Percentiles rank a stretch among this genome's conserved stretches.
These are phyloP conservation scores for Fusarium nodosum DNA, from an alignment of 2,329 filamentous ascomycete genomes.

Conservation along the genomic window DNA sequence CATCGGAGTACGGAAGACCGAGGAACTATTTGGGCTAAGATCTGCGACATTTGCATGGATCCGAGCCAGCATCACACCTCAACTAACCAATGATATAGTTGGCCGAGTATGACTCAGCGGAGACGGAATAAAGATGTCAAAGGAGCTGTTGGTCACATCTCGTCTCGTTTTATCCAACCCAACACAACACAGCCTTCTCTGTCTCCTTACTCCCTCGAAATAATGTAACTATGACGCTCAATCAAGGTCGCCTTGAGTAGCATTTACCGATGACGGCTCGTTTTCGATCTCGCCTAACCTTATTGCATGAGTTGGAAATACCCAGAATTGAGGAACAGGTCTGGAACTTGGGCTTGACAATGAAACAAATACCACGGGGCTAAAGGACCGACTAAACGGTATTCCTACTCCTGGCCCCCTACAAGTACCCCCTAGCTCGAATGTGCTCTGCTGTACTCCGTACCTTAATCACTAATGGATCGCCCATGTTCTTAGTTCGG, in stretches of 20 bases:
- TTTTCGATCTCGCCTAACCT: constrained; percentile 9
- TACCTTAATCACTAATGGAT: constrained; percentile 1
- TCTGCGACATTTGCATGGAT: not conserved
- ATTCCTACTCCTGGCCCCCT: not conserved
- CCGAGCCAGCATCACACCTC: not conserved
- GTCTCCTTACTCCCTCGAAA: not conserved
- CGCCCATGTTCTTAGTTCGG: constrained; percentile 15
- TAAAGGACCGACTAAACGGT: not conserved
- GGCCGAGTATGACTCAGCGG: not conserved
- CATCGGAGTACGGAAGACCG: constrained; percentile 15
- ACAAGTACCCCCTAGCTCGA: not conserved
- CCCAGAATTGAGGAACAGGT: not conserved
- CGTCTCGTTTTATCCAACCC: constrained; percentile 2
- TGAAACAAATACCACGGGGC: constrained; percentile 4
- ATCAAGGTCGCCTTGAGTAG: not conserved
- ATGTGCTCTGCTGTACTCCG: not conserved
- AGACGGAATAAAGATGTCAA: not conserved
- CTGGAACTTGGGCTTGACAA: constrained; percentile 2
- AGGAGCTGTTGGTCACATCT: constrained; percentile 13
- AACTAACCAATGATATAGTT: not conserved
- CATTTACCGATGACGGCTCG: constrained; percentile 4
- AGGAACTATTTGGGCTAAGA: not conserved
- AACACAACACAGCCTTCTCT: constrained; percentile 4
- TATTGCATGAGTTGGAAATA: not conserved
- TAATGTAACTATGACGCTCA: constrained; percentile 6